Evolutionary conservation across 1,284 basidiomycete genomes (phyloP), one percentile per base, ranked within the genome.

Genomic region (Porphyrellus sp.): DNA sequence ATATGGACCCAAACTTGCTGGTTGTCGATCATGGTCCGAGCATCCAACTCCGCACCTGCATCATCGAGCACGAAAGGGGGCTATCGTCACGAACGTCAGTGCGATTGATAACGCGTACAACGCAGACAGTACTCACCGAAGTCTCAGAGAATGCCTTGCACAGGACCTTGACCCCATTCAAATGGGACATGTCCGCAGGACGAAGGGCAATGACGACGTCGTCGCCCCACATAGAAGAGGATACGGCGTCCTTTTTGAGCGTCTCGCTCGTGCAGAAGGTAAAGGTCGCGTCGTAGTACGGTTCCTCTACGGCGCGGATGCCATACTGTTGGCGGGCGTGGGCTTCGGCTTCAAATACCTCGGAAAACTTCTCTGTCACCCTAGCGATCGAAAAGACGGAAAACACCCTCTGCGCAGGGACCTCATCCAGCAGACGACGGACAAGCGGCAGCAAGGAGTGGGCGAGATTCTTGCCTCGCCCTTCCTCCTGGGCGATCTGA

Each of bases 281-380:
- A 45, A 86, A 74, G 25, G 74, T 78, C 1, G 86, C 82, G 21
- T 77, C 76, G 57, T 90, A 90, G 59, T 86, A 89, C 0, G 79
- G 77, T 1, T 42, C 16, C 21, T 73, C 59, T 23, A 64, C 48
- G 0, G 56, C 51, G 24, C 80, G 43, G 2, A 67, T 55, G 33
- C 18, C 51, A 5, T 38, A 5, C n/a, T 71, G 0, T 72, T 70
- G 2, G 80, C 79, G 13, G 63, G 53, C n/a, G 59, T 46, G 42
- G 23, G 43, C 43, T 23, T 20, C 70, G 70, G 37, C 84, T 80
- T 38, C 59, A 8, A 64, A 90, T 1, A 72, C 51, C 4, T 64
- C 49, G 3, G 75, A 72, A 60, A 90, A 86, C 2, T 60, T 56
- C 11, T 58, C 42, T 0, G 81, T 65, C n/a, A 89, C 69, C 7